Base-by-base conservation (phyloP, 371 early-diverging fungal species). In the Mucor irregularis region DNA sequence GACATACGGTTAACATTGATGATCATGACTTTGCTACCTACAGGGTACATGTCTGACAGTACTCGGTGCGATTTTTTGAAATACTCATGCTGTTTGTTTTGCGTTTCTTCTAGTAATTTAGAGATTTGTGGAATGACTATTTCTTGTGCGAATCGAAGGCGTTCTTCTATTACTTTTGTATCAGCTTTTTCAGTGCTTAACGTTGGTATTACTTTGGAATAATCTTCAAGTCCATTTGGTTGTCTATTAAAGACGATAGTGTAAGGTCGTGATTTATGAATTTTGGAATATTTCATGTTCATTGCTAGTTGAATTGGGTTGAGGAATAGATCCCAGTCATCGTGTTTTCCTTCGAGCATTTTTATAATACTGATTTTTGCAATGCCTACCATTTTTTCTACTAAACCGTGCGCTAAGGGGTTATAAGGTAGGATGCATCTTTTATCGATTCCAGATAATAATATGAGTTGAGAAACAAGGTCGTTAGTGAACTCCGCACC, bases 21-120 rank as follows among this genome's bases (percentile, higher is more conserved):
- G 21, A 58, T 49, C 50, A 50, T 58, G 6, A 58, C 58, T 21
- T 49, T 50, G n/a, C 26, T 25, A 5, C 34, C 34, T 1, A 58
- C 13, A 5, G 58, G 58, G 7, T 35, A 58, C 25, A 33, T 22
- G 8, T 40, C 21, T 11, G 26, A 1, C 21, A 50, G 24, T 6
- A 58, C 45, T 8, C n/a, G 39, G 16, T 58, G 49, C 7, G 35
- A 37, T n/a, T 45, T 49, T 2, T 10, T 25, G 29, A 50, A 58
- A 3, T 14, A 10, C 4, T 13, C 22, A 29, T 58, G 50, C 35
- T 58, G 51, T 7, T 11, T 2, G 5, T 9, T 1, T 44, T 50
- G 58, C 29, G 30, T 35, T 5, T 50, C 45, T 37, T 37, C 28
- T 6, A 58, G 49, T 4, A 25, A 35, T 35, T 58, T 24, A 37